Base-by-base conservation (phyloP, 2,329 filamentous ascomycete genomes). In the Xylaria polymorpha region DNA sequence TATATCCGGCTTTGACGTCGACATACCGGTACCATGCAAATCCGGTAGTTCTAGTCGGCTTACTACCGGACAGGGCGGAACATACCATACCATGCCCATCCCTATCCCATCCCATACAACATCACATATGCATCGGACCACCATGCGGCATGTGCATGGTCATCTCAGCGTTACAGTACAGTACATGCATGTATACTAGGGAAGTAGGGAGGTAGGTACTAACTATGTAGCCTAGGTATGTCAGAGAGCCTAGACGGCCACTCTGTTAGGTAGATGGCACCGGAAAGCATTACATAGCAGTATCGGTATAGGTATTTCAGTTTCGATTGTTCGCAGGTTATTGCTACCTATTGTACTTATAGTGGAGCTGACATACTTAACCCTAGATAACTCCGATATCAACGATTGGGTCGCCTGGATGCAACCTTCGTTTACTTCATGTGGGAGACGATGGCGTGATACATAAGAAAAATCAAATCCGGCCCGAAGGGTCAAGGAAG, bases 401-500 rank as follows among this genome's bases (percentile, higher is more conserved):
- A 22, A 46, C 56, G 44, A 65, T 65, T 65, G 63, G 63, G 51
- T 18, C 37, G 10, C 25, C 37, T 10, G n/a, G 29, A 65, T 29
- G 63, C 56, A 53, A 15, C 37, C 9, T 29, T 65, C 63, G 63
- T 53, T 22, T 65, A 60, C n/a, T 22, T 48, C 5, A 43, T 53
- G 32, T 41, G 55, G 4, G 37, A 25, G 57, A 29, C 25, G 2
- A 68, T 65, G 48, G 61, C 58, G 59, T 66, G 64, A 48, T 58
- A 14, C 32, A 55, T 50, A n/a, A n/a, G n/a, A n/a, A 4, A 58
- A 60, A 32, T 68, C 50, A 68, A 66, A 65, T 61, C 43, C 68
- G 65, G 20, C 43, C 51, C 57, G 51, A 29, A n/a, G 68, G 65
- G 46, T 68, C 50, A 3, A 70, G 58, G 51, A 70, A 68, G 57